Conservation (phyloP, 805 yeast species). For the Nakazawaea molendinolei region DNA sequence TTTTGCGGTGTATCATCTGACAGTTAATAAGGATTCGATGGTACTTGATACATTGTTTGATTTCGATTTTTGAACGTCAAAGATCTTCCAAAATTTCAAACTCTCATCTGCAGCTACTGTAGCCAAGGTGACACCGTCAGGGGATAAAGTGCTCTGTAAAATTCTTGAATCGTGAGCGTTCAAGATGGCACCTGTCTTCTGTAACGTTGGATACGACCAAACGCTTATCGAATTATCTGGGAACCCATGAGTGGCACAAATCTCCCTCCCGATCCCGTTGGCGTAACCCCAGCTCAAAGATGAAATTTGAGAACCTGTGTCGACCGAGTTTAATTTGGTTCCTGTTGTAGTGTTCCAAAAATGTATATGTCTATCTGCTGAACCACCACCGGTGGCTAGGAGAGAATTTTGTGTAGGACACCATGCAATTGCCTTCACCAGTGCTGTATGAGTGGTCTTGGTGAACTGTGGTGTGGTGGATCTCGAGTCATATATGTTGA, state of each 20-base stretch:
- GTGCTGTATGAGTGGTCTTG: conserved; percentile 81
- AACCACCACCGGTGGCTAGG: conserved; percentile 97
- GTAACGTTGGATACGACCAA: conserved; percentile 80
- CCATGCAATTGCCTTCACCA: conserved; percentile 94
- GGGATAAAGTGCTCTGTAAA: conserved; percentile 75
- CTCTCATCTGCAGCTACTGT: conserved; percentile 97
- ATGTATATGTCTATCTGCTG: conserved; percentile 80
- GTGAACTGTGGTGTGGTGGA: conserved; percentile 60
- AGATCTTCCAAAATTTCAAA: conserved; percentile 88
- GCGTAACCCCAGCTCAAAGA: conserved; percentile 88
- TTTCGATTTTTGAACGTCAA: conserved; percentile 42
- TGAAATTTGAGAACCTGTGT: conserved; percentile 92
- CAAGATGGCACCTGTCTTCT: conserved; percentile 79
- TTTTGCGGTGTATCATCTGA: conserved; percentile 4
- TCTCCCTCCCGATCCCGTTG: conserved; percentile 66
- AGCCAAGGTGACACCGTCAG: conserved; percentile 85
- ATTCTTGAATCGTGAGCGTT: conserved; percentile 90
- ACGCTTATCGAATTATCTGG: conserved; percentile 81
- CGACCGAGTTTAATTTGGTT: conserved; percentile 74
- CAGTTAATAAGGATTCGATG: conserved; percentile 8
- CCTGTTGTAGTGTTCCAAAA: conserved; percentile 96
- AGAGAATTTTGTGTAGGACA: conserved; percentile 79
- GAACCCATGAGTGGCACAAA: conserved; percentile 90
- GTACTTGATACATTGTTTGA: neutral
- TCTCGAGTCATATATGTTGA: conserved; percentile 89